Evolutionary conservation across 1,284 basidiomycete genomes (phyloP).

Genomic region (Fomitopsis palustris): DNA sequence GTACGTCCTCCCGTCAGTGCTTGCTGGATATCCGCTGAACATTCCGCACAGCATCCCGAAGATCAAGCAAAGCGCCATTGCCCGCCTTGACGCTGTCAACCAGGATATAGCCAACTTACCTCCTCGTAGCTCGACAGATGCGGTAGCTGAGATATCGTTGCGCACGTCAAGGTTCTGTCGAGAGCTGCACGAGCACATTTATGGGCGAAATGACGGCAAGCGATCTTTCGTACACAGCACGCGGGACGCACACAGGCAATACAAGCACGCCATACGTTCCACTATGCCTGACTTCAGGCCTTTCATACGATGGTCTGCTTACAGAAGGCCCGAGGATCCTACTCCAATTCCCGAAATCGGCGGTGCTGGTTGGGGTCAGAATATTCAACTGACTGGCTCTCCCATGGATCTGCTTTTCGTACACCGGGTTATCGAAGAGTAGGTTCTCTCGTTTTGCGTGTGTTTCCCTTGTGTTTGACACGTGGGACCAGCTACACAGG

Average conservation of each 20-base stretch:
- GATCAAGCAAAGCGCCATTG: conserved; percentile 36
- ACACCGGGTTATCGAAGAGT: conserved; percentile 21
- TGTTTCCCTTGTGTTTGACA: neutral
- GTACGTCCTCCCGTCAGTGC: conserved; percentile 33
- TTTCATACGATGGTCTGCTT: neutral
- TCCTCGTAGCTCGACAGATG: conserved; percentile 30
- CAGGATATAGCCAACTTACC: conserved; percentile 40
- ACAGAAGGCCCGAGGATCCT: conserved; percentile 1
- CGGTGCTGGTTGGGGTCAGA: conserved; percentile 7
- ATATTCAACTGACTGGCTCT: conserved; percentile 4
- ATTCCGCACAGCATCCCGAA: conserved; percentile 42
- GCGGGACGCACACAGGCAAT: conserved; percentile 26
- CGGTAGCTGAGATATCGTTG: conserved; percentile 39
- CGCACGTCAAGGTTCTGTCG: conserved; percentile 42
- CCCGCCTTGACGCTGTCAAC: conserved; percentile 33
- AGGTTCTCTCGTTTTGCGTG: neutral
- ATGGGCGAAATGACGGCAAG: conserved; percentile 32
- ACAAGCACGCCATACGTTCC: conserved; percentile 31
- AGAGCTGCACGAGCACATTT: conserved; percentile 32
- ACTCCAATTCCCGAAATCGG: conserved; percentile 20
- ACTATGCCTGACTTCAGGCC: conserved; percentile 39
- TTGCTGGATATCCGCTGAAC: neutral
- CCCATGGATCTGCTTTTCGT: conserved; percentile 16
- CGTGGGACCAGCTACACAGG: conserved; percentile 33
- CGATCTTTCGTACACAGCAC: conserved; percentile 31